Evolutionary conservation across 345 rosid genomes (phyloP), one percentile per base, ranked within the genome.

Genomic region (Boechera stricta): DNA sequence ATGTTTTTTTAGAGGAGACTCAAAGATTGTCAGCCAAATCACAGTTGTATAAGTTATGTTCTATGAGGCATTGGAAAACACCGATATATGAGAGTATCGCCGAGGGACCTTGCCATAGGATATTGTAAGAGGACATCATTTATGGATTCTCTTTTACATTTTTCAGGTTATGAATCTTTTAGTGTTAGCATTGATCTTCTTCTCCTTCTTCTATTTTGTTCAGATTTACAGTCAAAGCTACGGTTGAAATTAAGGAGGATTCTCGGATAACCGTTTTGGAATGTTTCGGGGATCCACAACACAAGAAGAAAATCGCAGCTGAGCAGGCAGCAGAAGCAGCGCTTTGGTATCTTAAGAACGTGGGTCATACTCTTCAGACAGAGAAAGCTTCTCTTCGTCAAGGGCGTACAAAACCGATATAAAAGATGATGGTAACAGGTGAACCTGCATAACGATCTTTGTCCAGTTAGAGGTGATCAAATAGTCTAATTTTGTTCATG

Each of bases 311-410:
- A 60, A 39, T 65, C 1, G 92, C 89, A 57, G 89, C 91, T 51
- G 88, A 87, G 71, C 84, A 84, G 67, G 91, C 94, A 55, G 90
- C 94, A 6, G 86, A 87, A 81, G 94, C 86, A 39, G 92, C 87
- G 3, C 61, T 89, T 38, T 91, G 94, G 96, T 91, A 84, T 81
- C 75, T 89, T 68, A 72, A 77, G 41, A 84, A 79, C 33, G 47
- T 62, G 51, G 91, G 87, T 64, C 64, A 83, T 79, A 56, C 71
- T 15, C 42, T 63, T 54, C 1, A 53, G 24, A 63, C 59, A 10
- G 51, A 47, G n/a, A 70, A 77, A 63, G 59, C 71, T 55, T 71
- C 44, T 21, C 57, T 65, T 42, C 13, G 26, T 21, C n/a, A 38
- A 68, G 18, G 44, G 12, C 38, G 42, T 31, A 29, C 36, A 32